These are phyloP conservation scores for Austroboletus olivaceoglutinosus DNA, from an alignment of 1,284 basidiomycete species.

Conservation along the genomic window DNA sequence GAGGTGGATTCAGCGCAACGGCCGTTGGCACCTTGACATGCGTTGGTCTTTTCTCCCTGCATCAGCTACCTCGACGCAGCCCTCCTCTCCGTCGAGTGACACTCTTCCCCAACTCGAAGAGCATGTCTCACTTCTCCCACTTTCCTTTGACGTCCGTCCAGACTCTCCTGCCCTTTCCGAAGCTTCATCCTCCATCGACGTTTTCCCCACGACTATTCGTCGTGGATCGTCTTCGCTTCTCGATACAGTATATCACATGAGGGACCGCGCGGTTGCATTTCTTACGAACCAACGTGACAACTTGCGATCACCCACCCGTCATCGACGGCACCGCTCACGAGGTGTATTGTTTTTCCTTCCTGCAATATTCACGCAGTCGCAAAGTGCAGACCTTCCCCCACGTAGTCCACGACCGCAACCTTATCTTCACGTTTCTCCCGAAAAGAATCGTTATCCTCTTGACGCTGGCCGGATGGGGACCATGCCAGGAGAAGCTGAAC, in stretches of 20 bases:
- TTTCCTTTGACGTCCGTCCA: conserved; percentile 58
- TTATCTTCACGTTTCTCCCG: conserved; percentile 32
- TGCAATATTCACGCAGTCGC: conserved; percentile 64
- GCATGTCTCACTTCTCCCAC: conserved; percentile 59
- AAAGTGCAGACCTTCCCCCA: conserved; percentile 45
- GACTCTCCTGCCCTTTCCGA: conserved; percentile 57
- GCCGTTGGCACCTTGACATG: conserved; percentile 69
- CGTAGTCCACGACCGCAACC: conserved; percentile 34
- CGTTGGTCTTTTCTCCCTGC: conserved; percentile 55
- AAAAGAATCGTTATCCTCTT: conserved; percentile 33
- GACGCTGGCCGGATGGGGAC: conserved; percentile 25
- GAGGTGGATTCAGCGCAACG: conserved; percentile 63
- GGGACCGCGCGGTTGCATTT: conserved; percentile 51
- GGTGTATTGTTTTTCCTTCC: conserved; percentile 79
- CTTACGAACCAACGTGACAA: conserved; percentile 40
- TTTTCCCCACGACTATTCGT: conserved; percentile 35
- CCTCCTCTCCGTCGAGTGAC: conserved; percentile 48
- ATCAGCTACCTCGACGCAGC: conserved; percentile 47
- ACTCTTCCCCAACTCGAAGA: conserved; percentile 47
- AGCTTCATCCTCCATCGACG: conserved; percentile 40
- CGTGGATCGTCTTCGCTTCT: conserved; percentile 43
- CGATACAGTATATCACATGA: conserved; percentile 53
- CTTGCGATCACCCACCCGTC: conserved; percentile 44
- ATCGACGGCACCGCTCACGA: conserved; percentile 49
- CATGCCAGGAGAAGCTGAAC: conserved; percentile 25